Conservation (phyloP, 768 basidiomycete species). For the Saitozyma sp. region DNA sequence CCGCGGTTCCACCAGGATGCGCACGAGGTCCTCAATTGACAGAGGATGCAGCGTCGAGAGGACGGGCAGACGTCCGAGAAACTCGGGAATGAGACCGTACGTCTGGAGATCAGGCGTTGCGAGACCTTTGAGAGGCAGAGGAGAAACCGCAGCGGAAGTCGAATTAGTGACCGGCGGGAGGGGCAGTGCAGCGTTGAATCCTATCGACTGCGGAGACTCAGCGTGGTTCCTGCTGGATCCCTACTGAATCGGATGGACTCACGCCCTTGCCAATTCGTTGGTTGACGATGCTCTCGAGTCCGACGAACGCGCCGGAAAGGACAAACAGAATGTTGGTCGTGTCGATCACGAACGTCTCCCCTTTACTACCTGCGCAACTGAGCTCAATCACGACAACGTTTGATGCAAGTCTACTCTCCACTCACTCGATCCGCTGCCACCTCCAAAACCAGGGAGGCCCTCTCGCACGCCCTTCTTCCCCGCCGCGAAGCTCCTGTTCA, state of each 20-base stretch:
- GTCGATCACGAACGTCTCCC: constrained; percentile 50
- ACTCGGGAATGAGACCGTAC: constrained; percentile 95
- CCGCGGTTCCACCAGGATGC: constrained; percentile 88
- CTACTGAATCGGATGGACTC: constrained; percentile 45
- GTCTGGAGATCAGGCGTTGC: constrained; percentile 67
- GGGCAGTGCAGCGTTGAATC: constrained; percentile 67
- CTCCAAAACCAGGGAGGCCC: constrained; percentile 47
- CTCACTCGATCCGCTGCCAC: constrained; percentile 25
- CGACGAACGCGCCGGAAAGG: constrained; percentile 91
- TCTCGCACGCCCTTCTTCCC: constrained; percentile 49
- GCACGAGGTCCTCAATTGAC: constrained; percentile 74
- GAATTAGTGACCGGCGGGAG: constrained; percentile 11
- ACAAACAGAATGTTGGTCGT: constrained; percentile 87
- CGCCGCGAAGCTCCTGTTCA: constrained; percentile 31
- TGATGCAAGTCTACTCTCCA: not conserved
- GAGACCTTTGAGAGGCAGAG: constrained; percentile 31
- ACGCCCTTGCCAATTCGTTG: constrained; percentile 81
- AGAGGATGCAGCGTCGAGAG: constrained; percentile 79
- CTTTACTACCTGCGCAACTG: constrained; percentile 36
- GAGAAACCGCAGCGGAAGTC: not conserved
- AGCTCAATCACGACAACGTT: constrained; percentile 1
- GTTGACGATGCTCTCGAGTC: constrained; percentile 78
- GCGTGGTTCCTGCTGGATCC: not conserved
- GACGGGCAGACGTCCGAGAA: constrained; percentile 90
- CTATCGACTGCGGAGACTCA: constrained; percentile 70